phyloP scores from a whole-genome alignment of 1,139 yeast species.

The Yamadazyma friedrichii region DNA sequence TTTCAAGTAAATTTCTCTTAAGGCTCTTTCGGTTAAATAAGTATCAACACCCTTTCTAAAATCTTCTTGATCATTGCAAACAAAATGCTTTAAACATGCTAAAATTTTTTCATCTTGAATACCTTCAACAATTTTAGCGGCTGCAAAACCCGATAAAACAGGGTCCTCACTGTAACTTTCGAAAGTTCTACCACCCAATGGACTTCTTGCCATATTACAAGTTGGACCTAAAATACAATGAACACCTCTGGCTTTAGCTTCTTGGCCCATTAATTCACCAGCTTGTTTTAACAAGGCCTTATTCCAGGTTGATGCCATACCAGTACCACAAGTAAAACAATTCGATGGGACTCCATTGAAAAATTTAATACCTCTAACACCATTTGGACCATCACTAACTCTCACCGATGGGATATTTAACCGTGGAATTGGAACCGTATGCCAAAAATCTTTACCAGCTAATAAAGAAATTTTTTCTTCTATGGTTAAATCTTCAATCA shows the following conservation, averaged over 20 bases:
- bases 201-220: constrained; percentile 55
- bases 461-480: constrained; percentile 49
- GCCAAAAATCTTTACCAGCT: constrained; percentile 57
- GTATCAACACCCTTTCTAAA: constrained; percentile 50
- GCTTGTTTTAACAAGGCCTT: constrained; percentile 26
- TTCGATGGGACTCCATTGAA: constrained; percentile 34
- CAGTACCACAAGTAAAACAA: constrained; percentile 39
- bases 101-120: constrained; percentile 52
- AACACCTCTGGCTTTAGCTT: constrained; percentile 33
- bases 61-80: constrained; percentile 60
- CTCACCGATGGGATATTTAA: constrained; percentile 35
- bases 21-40: constrained; percentile 53
- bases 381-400: constrained; percentile 39
- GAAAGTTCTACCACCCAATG: constrained; percentile 64
- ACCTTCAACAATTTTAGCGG: constrained; percentile 51
- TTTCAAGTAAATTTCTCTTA: constrained; percentile 58
- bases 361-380: constrained; percentile 33
- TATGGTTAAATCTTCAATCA: constrained; percentile 41
- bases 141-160: constrained; percentile 49
- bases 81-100: constrained; percentile 60
- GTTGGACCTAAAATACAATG: constrained; percentile 57
- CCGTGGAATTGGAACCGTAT: constrained; percentile 49
- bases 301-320: constrained; percentile 44
- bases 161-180: constrained; percentile 68
- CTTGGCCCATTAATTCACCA: constrained; percentile 34